Evolutionary conservation across 176 grass and related monocot species (phyloP), one percentile per base, ranked within the genome.

Genomic region (Zoysia pacifica): DNA sequence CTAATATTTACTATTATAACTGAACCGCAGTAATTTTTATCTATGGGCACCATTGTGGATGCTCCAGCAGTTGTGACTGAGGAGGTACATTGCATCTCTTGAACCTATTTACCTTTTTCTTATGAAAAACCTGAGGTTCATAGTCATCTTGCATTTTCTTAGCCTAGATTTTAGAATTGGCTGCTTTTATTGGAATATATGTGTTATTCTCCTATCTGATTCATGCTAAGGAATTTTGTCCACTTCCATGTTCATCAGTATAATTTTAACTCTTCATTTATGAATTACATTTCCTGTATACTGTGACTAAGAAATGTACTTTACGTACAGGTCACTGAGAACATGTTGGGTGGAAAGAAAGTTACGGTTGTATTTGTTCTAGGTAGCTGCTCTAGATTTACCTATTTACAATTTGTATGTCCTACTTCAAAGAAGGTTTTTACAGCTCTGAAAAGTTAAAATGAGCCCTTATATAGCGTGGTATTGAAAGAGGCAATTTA

Each of bases 291-390:
- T 28, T 28, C 28, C 28, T 28, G 28, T 28, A 28, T 28, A 28
- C 28, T 28, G 28, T 28, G 28, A 10, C 58, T 61, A 9, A 61
- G 8, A 61, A 39, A 16, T 42, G 15, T 67, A 46, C 54, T 47
- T 38, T 39, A 39, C 62, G 43, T 20, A 38, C 28, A 61, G 11
- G 62, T 83, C 59, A 43, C 64, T 53, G 62, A 84, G 62, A 96
- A 88, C 75, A 77, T 86, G 65, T 83, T 96, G 82, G 87, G 85
- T 43, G 76, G 68, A 54, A 96, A 96, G 90, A 87, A 93, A 81
- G 90, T 92, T 49, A 80, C 79, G 36, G 93, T 92, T 83, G 90
- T 95, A n/a, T 92, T 95, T 60, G 93, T 95, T 84, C 83, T 95
- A 80, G 93, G 93, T 95, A 87, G 28, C 28, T 28, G 28, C 28